Conservation (phyloP, 1,284 basidiomycete genomes). For the Meira miltonrushii region DNA sequence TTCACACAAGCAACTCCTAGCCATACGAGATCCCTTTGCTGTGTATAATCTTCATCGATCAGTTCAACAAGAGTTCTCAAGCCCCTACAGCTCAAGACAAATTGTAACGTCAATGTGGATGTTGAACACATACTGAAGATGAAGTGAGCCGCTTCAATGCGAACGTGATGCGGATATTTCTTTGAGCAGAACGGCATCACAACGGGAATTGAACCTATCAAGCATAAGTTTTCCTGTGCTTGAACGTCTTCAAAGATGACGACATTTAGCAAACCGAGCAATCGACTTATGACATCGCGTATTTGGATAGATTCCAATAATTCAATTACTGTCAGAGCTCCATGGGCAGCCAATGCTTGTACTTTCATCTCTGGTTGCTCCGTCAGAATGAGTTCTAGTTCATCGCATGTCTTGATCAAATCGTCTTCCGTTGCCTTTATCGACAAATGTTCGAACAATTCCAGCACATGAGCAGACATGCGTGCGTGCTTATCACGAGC, state of each 20-base stretch:
- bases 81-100: slow-evolving; percentile 70
- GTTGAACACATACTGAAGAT: slow-evolving; percentile 86
- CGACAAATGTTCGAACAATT: slow-evolving; percentile 77
- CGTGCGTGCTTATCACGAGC: slow-evolving; percentile 60
- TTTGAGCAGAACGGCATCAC: slow-evolving; percentile 78
- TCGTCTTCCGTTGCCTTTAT: slow-evolving; percentile 65
- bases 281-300: slow-evolving; percentile 73
- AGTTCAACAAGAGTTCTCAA: slow-evolving; percentile 89
- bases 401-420: slow-evolving; percentile 75
- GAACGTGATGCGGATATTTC: slow-evolving; percentile 84
- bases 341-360: slow-evolving; percentile 84
- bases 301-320: slow-evolving; percentile 75
- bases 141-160: slow-evolving; percentile 90
- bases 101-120: slow-evolving; percentile 69
- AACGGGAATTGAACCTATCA: slow-evolving; percentile 63
- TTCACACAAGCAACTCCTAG: slow-evolving; percentile 90
- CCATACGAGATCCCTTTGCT: slow-evolving; percentile 78
- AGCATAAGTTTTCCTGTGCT: slow-evolving; percentile 87
- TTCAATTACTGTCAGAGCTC: slow-evolving; percentile 87
- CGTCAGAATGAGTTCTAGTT: slow-evolving; percentile 73
- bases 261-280: slow-evolving; percentile 83
- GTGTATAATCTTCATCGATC: slow-evolving; percentile 82
- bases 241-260: slow-evolving; percentile 78
- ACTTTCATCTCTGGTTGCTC: slow-evolving; percentile 82
- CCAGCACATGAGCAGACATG: slow-evolving; percentile 70